phyloP scores from a whole-genome alignment of 1,139 yeast species.

The Kodamaea alishanica region DNA sequence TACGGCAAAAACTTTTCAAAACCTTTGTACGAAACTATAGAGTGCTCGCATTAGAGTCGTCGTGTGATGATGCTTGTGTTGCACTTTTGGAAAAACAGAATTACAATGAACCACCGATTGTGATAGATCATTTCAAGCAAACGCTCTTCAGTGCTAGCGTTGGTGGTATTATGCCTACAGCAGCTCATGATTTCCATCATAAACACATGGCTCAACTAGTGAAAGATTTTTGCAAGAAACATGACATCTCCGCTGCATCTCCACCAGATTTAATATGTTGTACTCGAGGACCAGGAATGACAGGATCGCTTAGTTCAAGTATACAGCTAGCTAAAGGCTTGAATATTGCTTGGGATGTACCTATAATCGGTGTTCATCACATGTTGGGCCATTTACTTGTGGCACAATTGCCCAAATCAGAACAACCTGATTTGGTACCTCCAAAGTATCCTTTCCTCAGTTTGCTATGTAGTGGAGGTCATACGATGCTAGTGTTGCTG shows the following conservation, averaged over 20 bases:
- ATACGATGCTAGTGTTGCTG: slow-evolving; percentile 80
- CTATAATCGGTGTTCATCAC: slow-evolving; percentile 89
- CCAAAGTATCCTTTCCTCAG: slow-evolving; percentile 79
- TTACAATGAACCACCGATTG: slow-evolving; percentile 36
- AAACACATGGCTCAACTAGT: slow-evolving; percentile 42
- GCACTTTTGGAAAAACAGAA: slow-evolving; percentile 59
- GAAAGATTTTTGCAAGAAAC: slow-evolving; percentile 22
- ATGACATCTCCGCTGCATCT: slow-evolving; percentile 20
- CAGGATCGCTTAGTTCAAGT: slow-evolving; percentile 81
- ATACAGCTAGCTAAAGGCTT: slow-evolving; percentile 83
- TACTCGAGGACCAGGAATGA: slow-evolving; percentile 97
- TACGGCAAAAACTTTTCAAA: no score
- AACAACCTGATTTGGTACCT: slow-evolving; percentile 29
- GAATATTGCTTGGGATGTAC: slow-evolving; percentile 70
- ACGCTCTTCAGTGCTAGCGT: slow-evolving; percentile 62
- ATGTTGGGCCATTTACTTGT: slow-evolving; percentile 90
- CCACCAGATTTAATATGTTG: slow-evolving; percentile 80
- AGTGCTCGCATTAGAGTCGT: slow-evolving; percentile 84
- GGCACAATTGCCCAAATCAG: slow-evolving; percentile 48
- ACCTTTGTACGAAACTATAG: slow-evolving; percentile 34
- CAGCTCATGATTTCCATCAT: slow-evolving; percentile 81
- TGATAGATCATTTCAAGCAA: slow-evolving; percentile 57
- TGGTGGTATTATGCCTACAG: slow-evolving; percentile 90
- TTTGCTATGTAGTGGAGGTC: slow-evolving; percentile 89
- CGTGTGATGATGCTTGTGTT: slow-evolving; percentile 94